phyloP scores from a whole-genome alignment of 73 alveolate genomes.

The Paramecium primaurelia region DNA sequence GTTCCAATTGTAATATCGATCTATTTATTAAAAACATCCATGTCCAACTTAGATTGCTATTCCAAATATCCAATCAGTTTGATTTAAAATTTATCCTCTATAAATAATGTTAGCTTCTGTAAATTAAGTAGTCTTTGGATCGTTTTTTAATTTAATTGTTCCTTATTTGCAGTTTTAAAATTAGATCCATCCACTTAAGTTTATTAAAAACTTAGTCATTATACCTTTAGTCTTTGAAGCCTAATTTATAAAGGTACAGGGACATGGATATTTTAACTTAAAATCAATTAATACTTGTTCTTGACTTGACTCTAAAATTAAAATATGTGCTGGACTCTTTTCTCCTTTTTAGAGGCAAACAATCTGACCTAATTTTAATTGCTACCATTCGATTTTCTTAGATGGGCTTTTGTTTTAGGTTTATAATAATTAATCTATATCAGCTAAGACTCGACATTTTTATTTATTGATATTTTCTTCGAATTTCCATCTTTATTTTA shows the following conservation, averaged over 20 bases:
- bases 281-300: background rate
- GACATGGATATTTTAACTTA: background rate
- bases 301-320: slow-evolving; percentile 3
- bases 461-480: background rate
- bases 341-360: background rate
- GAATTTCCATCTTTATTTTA: background rate
- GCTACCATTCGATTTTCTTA: background rate
- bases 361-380: background rate
- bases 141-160: slow-evolving; percentile 1
- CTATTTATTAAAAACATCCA: background rate
- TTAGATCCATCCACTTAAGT: slow-evolving; percentile 13
- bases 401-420: background rate
- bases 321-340: slow-evolving; percentile 12
- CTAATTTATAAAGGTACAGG: background rate
- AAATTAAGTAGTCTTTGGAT: background rate
- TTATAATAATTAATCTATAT: background rate
- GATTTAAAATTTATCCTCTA: background rate
- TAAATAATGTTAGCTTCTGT: background rate
- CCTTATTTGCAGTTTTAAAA: background rate
- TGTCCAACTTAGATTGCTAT: background rate
- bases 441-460: background rate
- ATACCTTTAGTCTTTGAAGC: background rate
- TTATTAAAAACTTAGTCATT: background rate
- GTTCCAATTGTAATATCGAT: slow-evolving; percentile 1
- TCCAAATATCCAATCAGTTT: background rate